Conservation (phyloP, 805 yeast species). For the Ogataea pini region DNA sequence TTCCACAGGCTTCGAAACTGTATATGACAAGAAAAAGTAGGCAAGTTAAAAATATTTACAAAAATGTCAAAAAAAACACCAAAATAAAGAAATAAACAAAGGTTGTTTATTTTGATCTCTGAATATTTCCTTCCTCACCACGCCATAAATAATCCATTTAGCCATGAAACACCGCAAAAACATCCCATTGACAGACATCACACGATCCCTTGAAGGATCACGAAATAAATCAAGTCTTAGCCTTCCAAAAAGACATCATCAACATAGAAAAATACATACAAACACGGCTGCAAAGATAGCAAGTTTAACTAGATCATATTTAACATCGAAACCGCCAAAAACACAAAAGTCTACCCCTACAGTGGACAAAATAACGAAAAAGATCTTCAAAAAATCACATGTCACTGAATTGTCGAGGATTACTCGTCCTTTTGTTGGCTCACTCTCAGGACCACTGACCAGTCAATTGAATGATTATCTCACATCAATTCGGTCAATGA, state of each 20-base stretch:
- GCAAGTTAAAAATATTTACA: too few relatives aligned
- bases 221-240: background rate
- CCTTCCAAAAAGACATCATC: background rate
- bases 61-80: too few relatives aligned
- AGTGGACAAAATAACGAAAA: conserved; percentile 10
- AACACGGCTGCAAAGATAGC: conserved; percentile 9
- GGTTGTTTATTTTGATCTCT: too few relatives aligned
- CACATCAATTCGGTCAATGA: conserved; percentile 18
- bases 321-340: background rate
- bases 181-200: conserved; percentile 5
- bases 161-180: background rate
- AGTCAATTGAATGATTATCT: conserved; percentile 18
- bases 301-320: conserved; percentile 13
- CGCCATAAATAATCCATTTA: too few relatives aligned
- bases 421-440: background rate
- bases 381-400: conserved; percentile 1
- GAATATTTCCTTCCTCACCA: too few relatives aligned
- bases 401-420: too few relatives aligned
- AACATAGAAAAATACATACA: background rate
- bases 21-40: too few relatives aligned
- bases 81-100: too few relatives aligned
- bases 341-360: too few relatives aligned
- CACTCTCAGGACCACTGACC: conserved; percentile 17
- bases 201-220: background rate
- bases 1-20: too few relatives aligned